These are phyloP conservation scores for Alternaria ventricosa DNA, from an alignment of 2,329 filamentous ascomycete species.

Conservation along the genomic window DNA sequence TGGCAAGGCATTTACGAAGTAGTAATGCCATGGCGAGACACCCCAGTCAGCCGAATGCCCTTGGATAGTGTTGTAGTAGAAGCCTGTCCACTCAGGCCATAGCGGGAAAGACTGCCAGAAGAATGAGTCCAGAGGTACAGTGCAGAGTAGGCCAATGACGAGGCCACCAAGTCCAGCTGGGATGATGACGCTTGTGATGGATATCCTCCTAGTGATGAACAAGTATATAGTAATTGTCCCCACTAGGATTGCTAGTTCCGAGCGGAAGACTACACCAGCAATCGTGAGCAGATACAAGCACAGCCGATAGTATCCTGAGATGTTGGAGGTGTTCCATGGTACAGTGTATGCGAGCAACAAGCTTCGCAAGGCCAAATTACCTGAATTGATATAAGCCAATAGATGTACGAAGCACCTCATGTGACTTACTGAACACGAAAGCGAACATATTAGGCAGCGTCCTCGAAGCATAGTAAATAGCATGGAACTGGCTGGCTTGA, in stretches of 20 bases:
- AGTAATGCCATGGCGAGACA: slow-evolving; percentile 82
- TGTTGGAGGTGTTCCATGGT: slow-evolving; percentile 42
- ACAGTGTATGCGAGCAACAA: slow-evolving; percentile 57
- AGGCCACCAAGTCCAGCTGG: slow-evolving; percentile 70
- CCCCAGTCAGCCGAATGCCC: slow-evolving; percentile 89
- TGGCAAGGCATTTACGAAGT: slow-evolving; percentile 81
- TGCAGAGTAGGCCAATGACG: slow-evolving; percentile 69
- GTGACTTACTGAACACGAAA: slow-evolving; percentile 76
- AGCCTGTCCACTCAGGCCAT: slow-evolving; percentile 90
- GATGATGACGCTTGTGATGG: slow-evolving; percentile 65
- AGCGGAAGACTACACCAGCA: slow-evolving; percentile 84
- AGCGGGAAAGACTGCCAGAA: slow-evolving; percentile 82
- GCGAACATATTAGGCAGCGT: slow-evolving; percentile 97
- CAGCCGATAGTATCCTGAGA: slow-evolving; percentile 62
- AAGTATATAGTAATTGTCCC: slow-evolving; percentile 70
- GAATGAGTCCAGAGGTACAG: slow-evolving; percentile 83
- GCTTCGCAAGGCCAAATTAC: slow-evolving; percentile 67
- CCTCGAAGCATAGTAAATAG: slow-evolving; percentile 89
- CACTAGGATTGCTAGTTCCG: slow-evolving; percentile 85
- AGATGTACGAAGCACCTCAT: too few relatives aligned
- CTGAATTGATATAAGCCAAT: slow-evolving; percentile 48
- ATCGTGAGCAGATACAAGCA: slow-evolving; percentile 79
- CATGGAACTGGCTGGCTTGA: slow-evolving; percentile 85
- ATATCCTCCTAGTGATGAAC: slow-evolving; percentile 62
- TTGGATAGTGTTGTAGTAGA: slow-evolving; percentile 88